A percentile compares a stretch with the other conserved stretches of the same genome.
Evolutionary conservation across 2,329 filamentous ascomycete species (phyloP).

Genomic region (Westerdykella sp.): DNA sequence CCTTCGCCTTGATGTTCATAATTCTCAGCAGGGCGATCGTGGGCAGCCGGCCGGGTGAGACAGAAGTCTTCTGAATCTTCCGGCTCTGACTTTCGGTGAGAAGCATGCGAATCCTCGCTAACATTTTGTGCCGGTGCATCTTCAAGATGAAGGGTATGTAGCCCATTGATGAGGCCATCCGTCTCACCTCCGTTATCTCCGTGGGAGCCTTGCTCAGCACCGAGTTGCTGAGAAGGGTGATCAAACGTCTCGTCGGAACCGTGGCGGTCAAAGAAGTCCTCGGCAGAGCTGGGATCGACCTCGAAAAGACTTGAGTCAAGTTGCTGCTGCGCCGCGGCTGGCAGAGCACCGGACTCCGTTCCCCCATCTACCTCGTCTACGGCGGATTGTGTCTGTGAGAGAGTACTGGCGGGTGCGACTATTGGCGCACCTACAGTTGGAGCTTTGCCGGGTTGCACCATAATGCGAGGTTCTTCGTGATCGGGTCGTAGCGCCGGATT

Average conservation of each 20-base stretch:
- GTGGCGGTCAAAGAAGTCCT: constrained; percentile 35
- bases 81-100: constrained; percentile 2
- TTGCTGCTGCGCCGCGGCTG: constrained; percentile 3
- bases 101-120: constrained; percentile 9
- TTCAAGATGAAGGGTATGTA: constrained; percentile 15
- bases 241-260: constrained; percentile 4
- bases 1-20: constrained; percentile 46
- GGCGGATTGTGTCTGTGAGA: neutral
- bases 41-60: constrained; percentile 1
- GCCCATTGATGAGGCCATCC: constrained; percentile 11
- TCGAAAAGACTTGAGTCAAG: constrained; percentile 1
- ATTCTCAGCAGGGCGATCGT: constrained; percentile 24
- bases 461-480: constrained; percentile 10
- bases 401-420: neutral
- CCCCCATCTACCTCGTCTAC: neutral
- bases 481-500: constrained; percentile 51
- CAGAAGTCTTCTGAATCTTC: neutral
- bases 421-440: neutral
- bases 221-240: constrained; percentile 3
- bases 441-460: constrained; percentile 4
- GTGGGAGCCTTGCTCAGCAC: constrained; percentile 1
- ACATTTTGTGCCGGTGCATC: constrained; percentile 9
- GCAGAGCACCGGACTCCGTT: constrained; percentile 5
- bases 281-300: constrained; percentile 18
- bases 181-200: constrained; percentile 7